phyloP scores from a whole-genome alignment of 169 alveolate species.

The Eimeria necatrix region DNA sequence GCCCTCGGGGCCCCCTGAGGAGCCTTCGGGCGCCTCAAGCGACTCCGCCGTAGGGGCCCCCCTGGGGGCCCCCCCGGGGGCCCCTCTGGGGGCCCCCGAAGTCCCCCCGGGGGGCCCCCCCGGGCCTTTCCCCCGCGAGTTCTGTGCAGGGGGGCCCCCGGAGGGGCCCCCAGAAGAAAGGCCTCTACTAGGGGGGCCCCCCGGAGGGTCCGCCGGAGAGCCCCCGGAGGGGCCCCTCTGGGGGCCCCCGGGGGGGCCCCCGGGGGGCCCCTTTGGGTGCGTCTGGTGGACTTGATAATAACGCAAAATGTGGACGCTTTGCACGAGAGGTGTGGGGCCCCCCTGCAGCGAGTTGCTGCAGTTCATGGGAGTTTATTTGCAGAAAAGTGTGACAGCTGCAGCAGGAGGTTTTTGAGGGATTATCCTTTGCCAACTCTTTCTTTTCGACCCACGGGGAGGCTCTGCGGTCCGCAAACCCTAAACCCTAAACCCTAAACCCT shows the following conservation, averaged over 20 bases:
- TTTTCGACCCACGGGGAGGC: conserved; percentile 90
- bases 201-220: not conserved
- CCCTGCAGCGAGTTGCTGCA: conserved; percentile 87
- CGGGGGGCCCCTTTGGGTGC: conserved; percentile 80
- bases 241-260: too few species aligned
- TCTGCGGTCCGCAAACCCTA: conserved; percentile 83
- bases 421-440: conserved; percentile 90
- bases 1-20: too few species aligned
- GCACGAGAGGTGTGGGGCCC: conserved; percentile 89
- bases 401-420: conserved; percentile 88
- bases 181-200: not conserved
- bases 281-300: conserved; percentile 84
- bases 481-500: too few species aligned
- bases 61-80: too few species aligned
- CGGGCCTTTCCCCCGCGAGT: not conserved
- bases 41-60: too few species aligned
- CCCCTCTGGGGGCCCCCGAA: too few species aligned
- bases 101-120: not conserved
- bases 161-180: not conserved
- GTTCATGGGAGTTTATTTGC: conserved; percentile 91
- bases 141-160: not conserved
- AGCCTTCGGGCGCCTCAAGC: too few species aligned
- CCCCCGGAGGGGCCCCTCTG: too few species aligned
- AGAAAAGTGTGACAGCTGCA: conserved; percentile 90
- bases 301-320: conserved; percentile 91